Evolutionary conservation across 2,329 filamentous ascomycete species (phyloP), one percentile per base, ranked within the genome.

Genomic region (Aspergillus proliferans): DNA sequence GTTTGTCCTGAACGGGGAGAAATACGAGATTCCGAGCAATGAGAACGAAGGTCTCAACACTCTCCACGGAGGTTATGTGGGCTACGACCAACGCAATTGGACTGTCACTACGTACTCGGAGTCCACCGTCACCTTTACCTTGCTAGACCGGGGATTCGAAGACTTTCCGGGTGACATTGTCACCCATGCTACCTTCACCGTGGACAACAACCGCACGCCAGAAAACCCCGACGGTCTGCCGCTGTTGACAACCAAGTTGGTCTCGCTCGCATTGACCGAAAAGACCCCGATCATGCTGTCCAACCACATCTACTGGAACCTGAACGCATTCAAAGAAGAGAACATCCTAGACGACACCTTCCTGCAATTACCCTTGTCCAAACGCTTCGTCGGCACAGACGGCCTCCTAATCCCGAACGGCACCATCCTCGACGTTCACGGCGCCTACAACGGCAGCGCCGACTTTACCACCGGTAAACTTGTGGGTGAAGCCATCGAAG

Each of bases 381-480:
- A 61, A 22, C 73, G 76, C 43, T 71, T 69, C 52, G 68, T 79
- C 49, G 68, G 60, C 14, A 67, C 70, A 9, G 75, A 78, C 67
- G 78, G 76, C 52, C 87, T 88, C 50, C 74, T 88, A 14, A 84
- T 91, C 48, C 87, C 87, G 0, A 89, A 85, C 0, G 87, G 87
- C 40, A 80, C 86, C 48, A 85, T 96, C 55, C 81, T 82, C 36
- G 84, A 82, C 1, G 83, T 88, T 54, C 87, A 90, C 59, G 85
- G 90, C 68, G 88, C 91, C 24, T 67, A 60, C 40, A 51, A 64
- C n/a, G 66, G 67, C 30, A 62, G 65, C 9, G 56, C 74, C 36
- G 70, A 76, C 73, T 95, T 90, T 85, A 87, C 83, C 45, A 69
- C 78, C 22, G 86, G 88, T 8, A 95, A 94, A 75, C 79, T 88